Percentiles rank a stretch among this genome's conserved stretches.
Evolutionary conservation across 306 rosid genomes (phyloP).

Genomic region (Vigna trinervia): DNA sequence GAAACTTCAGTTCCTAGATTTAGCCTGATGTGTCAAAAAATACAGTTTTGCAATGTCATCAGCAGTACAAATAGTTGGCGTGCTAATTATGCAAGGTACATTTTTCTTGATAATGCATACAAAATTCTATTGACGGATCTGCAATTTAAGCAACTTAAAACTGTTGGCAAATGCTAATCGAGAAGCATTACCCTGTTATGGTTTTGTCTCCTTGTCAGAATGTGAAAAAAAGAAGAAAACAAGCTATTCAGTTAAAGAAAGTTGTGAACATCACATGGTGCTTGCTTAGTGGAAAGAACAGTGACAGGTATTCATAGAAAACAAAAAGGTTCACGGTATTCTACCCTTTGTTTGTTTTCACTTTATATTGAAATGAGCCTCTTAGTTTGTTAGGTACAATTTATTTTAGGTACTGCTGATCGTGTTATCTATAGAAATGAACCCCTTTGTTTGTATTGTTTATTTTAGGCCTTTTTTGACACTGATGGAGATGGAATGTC

Average conservation of each 20-base stretch:
- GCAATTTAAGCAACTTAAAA: constrained; percentile 27
- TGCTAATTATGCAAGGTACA: constrained; percentile 37
- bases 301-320: constrained; percentile 6
- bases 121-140: not conserved
- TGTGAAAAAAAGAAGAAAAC: not conserved
- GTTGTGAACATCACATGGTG: constrained; percentile 37
- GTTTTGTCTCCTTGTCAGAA: constrained; percentile 35
- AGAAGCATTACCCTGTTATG: constrained; percentile 18
- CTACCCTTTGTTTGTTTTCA: constrained; percentile 33
- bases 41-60: constrained; percentile 13
- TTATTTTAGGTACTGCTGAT: constrained; percentile 28
- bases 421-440: too few relatives aligned
- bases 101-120: constrained; percentile 13
- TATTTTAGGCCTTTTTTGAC: constrained; percentile 30
- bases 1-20: constrained; percentile 34
- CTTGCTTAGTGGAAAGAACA: constrained; percentile 46
- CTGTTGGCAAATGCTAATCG: not conserved
- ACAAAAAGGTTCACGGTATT: constrained; percentile 21
- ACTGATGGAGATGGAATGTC: constrained; percentile 32
- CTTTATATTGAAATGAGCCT: constrained; percentile 36
- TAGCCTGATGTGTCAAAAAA: constrained; percentile 22
- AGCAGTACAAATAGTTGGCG: constrained; percentile 1
- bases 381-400: constrained; percentile 34
- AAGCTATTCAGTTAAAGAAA: constrained; percentile 15
- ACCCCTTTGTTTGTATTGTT: constrained; percentile 27